Evolutionary conservation across 2,329 filamentous ascomycete species (phyloP), one percentile per base, ranked within the genome.

Genomic region (Scytalidium sp.): DNA sequence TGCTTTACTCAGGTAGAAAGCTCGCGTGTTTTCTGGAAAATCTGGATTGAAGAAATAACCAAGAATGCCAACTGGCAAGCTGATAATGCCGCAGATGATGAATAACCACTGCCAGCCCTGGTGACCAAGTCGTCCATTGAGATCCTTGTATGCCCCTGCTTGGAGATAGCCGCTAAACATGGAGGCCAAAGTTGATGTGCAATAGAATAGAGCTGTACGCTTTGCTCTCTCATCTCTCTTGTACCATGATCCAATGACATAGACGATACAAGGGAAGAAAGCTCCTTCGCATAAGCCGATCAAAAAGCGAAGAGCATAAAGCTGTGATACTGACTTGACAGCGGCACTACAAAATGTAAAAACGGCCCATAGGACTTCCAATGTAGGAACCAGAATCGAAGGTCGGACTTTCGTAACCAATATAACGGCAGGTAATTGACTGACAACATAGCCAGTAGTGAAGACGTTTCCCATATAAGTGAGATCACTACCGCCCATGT

Each of bases 391-490:
- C 2, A 61, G 40, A 9, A 53, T 49, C 9, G 66, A 68, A 0
- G 60, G 59, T 29, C 54, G 48, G 10, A 61, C 32, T 27, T 47
- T 53, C 0, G 59, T 61, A 1, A 52, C 51, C 1, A 61, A 32
- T 22, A 62, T 56, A 9, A 58, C 54, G 11, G 56, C 52, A 3
- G 60, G 59, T 13, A 62, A 23, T 44, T 57, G 52, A 19, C 57
- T 50, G 11, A 61, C 42, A 2, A 62, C 56, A 48, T 60, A 59
- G 8, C 60, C 60, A 7, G 55, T 73, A 0, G 78, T 83, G 71
- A 81, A 85, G 22, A 72, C 75, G 0, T 79, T 75, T 45, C 63
- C 65, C 51, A 72, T 63, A 50, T 80, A 76, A 46, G 82, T 81
- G 25, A 82, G 67, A 49, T 84, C 67, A 53, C 83, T 82, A 1